Conservation (phyloP, 257 asterid genomes). For the Eucommia ulmoides region DNA sequence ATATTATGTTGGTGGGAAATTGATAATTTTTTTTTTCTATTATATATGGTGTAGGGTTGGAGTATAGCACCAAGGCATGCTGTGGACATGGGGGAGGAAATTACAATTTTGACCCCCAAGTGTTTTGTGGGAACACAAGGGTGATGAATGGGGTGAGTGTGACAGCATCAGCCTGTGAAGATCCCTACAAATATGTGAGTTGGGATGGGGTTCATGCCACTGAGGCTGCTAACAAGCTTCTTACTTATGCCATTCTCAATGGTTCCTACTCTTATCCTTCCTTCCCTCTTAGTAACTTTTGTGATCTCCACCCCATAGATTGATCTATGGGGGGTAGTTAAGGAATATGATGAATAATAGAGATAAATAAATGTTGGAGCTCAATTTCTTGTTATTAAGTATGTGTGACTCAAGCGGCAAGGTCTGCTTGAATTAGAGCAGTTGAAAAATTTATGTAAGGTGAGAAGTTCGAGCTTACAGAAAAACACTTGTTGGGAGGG, state of each 20-base stretch:
- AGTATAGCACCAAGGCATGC: constrained; percentile 62
- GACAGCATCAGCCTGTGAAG: constrained; percentile 44
- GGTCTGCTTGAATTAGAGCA: too few relatives aligned
- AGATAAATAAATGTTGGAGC: too few relatives aligned
- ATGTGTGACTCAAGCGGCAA: too few relatives aligned
- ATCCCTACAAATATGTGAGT: constrained; percentile 56
- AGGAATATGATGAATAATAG: too few relatives aligned
- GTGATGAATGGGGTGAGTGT: constrained; percentile 27
- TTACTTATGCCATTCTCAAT: constrained; percentile 40
- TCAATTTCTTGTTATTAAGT: too few relatives aligned
- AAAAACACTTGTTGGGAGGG: too few relatives aligned
- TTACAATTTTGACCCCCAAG: constrained; percentile 38
- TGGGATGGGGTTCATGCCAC: constrained; percentile 85
- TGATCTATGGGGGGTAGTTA: too few relatives aligned
- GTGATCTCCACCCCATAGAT: constrained; percentile 38
- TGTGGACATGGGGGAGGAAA: constrained; percentile 74
- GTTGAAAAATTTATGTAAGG: too few relatives aligned
- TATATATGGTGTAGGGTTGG: constrained; percentile 26
- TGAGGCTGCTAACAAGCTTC: constrained; percentile 70
- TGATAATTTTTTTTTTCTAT: too few relatives aligned
- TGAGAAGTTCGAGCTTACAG: too few relatives aligned
- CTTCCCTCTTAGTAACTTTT: constrained; percentile 27
- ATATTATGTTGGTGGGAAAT: not conserved
- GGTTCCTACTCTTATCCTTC: constrained; percentile 48
- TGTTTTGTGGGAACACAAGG: constrained; percentile 40